These are phyloP conservation scores for Cladophialophora carrionii DNA, from an alignment of 2,329 filamentous ascomycete genomes.

Conservation along the genomic window DNA sequence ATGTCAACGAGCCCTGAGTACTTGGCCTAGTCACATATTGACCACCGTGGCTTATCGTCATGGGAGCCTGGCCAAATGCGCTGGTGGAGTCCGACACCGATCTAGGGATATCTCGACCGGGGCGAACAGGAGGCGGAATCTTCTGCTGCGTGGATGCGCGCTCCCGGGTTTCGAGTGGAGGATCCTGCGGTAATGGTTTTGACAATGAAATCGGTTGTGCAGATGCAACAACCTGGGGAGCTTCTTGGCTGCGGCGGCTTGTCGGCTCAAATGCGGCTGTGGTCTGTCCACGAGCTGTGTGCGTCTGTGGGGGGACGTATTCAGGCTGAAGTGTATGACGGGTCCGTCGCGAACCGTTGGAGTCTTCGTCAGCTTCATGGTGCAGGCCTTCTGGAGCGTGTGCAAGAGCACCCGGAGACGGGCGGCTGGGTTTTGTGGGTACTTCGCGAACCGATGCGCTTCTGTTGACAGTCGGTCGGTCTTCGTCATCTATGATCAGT, in stretches of 20 bases:
- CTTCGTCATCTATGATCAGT: slow-evolving; percentile 47
- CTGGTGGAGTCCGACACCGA: slow-evolving; percentile 63
- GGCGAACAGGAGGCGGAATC: slow-evolving; percentile 52
- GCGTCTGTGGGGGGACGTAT: slow-evolving; percentile 88
- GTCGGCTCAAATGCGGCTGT: slow-evolving; percentile 39
- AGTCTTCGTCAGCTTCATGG: slow-evolving; percentile 59
- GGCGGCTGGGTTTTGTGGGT: slow-evolving; percentile 21
- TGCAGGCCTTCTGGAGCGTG: slow-evolving; percentile 29
- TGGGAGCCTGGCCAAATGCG: slow-evolving; percentile 50
- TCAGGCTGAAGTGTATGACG: slow-evolving; percentile 95
- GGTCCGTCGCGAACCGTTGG: slow-evolving; percentile 69
- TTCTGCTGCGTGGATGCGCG: slow-evolving; percentile 44
- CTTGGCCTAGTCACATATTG: slow-evolving; percentile 63
- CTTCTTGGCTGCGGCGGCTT: slow-evolving; percentile 40
- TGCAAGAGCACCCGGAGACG: slow-evolving; percentile 50
- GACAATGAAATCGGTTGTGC: slow-evolving; percentile 39
- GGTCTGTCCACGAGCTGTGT: slow-evolving; percentile 73
- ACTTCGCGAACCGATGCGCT: slow-evolving; percentile 87
- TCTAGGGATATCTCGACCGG: slow-evolving; percentile 56
- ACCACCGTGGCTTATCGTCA: slow-evolving; percentile 30
- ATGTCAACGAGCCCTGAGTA: slow-evolving; percentile 80
- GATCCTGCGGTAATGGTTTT: slow-evolving; percentile 65
- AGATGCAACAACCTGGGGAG: slow-evolving; percentile 45
- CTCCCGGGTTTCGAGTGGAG: slow-evolving; percentile 45
- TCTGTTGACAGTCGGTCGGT: slow-evolving; percentile 69